A percentile compares a stretch with the other conserved stretches of the same genome.
Evolutionary conservation across 805 yeast species (phyloP).

Genomic region (Lachancea kluyveri): DNA sequence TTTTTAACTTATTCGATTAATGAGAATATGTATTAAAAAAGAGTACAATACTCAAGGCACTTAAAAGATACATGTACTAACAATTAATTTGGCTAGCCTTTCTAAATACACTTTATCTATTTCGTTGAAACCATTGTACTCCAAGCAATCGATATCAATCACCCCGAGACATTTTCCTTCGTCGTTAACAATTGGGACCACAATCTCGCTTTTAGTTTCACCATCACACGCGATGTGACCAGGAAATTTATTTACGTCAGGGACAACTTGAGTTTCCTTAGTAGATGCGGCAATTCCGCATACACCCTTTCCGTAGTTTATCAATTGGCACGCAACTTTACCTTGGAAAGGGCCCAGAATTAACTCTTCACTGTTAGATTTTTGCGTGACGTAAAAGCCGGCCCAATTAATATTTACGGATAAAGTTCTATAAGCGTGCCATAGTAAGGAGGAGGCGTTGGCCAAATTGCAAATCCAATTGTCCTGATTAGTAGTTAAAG

Average conservation of each 20-base stretch:
- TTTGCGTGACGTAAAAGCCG: slow-evolving; percentile 69
- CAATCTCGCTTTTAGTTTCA: slow-evolving; percentile 87
- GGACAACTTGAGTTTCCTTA: slow-evolving; percentile 62
- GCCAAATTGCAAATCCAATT: slow-evolving; percentile 91
- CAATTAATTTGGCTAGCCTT: slow-evolving; percentile 46
- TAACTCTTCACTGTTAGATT: slow-evolving; percentile 35
- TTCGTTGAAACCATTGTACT: slow-evolving; percentile 57
- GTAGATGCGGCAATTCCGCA: slow-evolving; percentile 78
- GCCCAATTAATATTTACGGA: slow-evolving; percentile 74
- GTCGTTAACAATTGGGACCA: slow-evolving; percentile 63
- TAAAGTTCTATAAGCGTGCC: slow-evolving; percentile 78
- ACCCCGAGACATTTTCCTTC: slow-evolving; percentile 58
- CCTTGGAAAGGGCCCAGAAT: slow-evolving; percentile 94
- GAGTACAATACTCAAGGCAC: slow-evolving; percentile 1
- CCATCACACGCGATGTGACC: slow-evolving; percentile 98
- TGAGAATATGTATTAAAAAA: background rate
- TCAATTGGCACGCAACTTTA: slow-evolving; percentile 89
- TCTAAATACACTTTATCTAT: slow-evolving; percentile 57
- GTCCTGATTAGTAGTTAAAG: slow-evolving; percentile 52
- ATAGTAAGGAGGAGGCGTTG: slow-evolving; percentile 77
- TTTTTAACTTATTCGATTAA: slow-evolving; percentile 1
- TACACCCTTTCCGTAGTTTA: slow-evolving; percentile 76
- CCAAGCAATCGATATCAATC: slow-evolving; percentile 77
- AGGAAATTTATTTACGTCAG: slow-evolving; percentile 71
- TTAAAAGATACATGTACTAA: slow-evolving; percentile 47